phyloP scores from a whole-genome alignment of 2,329 filamentous ascomycete genomes.

The Colletotrichum liriopes region DNA sequence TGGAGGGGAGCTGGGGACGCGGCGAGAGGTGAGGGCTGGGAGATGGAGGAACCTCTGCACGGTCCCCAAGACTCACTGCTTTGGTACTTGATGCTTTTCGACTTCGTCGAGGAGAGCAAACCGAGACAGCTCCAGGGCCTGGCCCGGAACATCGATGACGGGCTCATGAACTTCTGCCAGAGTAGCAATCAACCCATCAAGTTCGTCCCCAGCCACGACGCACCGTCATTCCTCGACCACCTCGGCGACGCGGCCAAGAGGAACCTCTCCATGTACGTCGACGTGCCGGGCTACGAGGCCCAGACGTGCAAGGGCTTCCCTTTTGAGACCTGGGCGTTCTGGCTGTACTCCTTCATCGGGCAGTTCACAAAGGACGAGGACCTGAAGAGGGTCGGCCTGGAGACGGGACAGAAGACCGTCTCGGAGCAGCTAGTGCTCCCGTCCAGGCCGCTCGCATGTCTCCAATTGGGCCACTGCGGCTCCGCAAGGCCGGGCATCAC shows the following conservation, averaged over 20 bases:
- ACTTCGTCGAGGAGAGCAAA: conserved; percentile 48
- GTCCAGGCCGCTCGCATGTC: conserved; percentile 55
- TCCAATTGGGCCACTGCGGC: conserved; percentile 57
- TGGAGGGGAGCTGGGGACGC: conserved; percentile 51
- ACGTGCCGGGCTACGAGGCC: conserved; percentile 49
- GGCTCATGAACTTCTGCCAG: conserved; percentile 49
- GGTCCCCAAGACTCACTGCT: conserved; percentile 53
- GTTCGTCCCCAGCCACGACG: conserved; percentile 50
- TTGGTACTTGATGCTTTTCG: conserved; percentile 55
- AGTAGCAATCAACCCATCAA: conserved; percentile 47
- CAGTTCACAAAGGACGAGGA: conserved; percentile 56
- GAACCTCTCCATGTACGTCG: conserved; percentile 50
- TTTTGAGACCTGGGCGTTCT: conserved; percentile 60
- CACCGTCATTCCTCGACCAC: conserved; percentile 53
- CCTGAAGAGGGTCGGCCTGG: conserved; percentile 46
- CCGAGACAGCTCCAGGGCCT: conserved; percentile 47
- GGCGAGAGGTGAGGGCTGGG: conserved; percentile 54
- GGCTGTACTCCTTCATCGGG: conserved; percentile 58
- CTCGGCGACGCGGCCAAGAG: conserved; percentile 53
- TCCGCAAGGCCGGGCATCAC: conserved; percentile 51
- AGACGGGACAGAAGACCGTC: conserved; percentile 49
- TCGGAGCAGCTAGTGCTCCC: conserved; percentile 57
- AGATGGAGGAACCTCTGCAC: conserved; percentile 46
- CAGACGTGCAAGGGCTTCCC: conserved; percentile 53
- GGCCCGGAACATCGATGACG: conserved; percentile 53